Base-by-base conservation (phyloP, 2,329 filamentous ascomycete genomes). In the Metarhizium robertsii region DNA sequence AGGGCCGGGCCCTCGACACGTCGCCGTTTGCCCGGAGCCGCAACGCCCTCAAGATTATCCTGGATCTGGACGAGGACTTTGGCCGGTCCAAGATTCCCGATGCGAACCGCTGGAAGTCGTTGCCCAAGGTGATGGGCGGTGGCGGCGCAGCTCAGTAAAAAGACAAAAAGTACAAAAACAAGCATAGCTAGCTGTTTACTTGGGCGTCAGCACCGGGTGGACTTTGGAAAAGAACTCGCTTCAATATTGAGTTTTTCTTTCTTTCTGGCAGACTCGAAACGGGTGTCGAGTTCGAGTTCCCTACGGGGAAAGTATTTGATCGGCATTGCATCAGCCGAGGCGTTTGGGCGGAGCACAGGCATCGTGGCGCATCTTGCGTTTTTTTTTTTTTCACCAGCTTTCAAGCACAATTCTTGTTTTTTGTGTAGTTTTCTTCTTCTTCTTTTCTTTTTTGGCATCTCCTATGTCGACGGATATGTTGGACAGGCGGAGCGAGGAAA, bases 1-100 rank as follows among this genome's bases (percentile, higher is more conserved):
- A 60, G 57, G 13, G 50, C 8, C 61, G 61, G 50, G 62, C 56
- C 58, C 55, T 68, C 53, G 71, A 75, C 59, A 71, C 75, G 29
- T 79, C 73, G 59, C 79, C 80, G 16, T 77, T 79, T 60, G 73
- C 73, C 50, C 75, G 79, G 64, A 95, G 89, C 72, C 80, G 91
- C 58, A 97, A 96, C 69, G 92, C 92, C 11, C 79, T 97, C 63
- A 96, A 96, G 80, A 89, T 96, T 64, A 92, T 97, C 64, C 82
- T 96, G 51, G 92, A 97, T 71, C 77, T 97, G 58, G 92, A 97
- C 68, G 86, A 94, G 74, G 88, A 95, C 69, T 96, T 97, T 76
- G 92, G 92, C 59, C 83, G 85, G 62, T 74, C 88, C 58, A 84
- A 81, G 71, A 67, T 88, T 58, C 79, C 79, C 16, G 74, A 75